Evolutionary conservation across 805 yeast genomes (phyloP), one percentile per base, ranked within the genome.

Genomic region (Yarrowia keelungensis): DNA sequence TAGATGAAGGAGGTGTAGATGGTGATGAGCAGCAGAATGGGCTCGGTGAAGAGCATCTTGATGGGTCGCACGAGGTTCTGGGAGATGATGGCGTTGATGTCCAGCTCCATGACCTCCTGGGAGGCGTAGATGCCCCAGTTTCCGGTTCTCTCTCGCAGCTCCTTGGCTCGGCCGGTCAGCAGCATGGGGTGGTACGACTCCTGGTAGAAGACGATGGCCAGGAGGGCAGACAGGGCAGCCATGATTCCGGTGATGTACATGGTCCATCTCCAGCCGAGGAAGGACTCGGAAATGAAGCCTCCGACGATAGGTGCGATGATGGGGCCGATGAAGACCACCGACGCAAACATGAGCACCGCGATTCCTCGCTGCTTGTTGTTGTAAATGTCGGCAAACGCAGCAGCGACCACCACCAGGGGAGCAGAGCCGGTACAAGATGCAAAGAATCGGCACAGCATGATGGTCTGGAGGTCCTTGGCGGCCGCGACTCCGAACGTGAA

Each of bases 221-320:
- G 69, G 1, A 82, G 73, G 0, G 80, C 71, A 10, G 84, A 79
- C 3, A 83, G 77, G 4, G 81, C 78, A 36, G 84, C 83, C 76
- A 88, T 76, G 69, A 89, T 86, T 71, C 90, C 93, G 2, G 87
- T 82, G 67, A 90, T 79, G 76, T 90, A 91, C 71, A 81, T 83
- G n/a, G 90, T 84, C 96, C 96, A 91, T 75, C 97, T 83, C 95
- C 96, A 91, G 16, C 92, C 91, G 51, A 92, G 80, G 68, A 83
- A 80, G 69, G 86, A 83, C 59, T 79, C 76, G n/a, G 82, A 83
- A 53, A 89, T 86, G 76, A 88, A 90, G 0, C 88, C 88, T 70
- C 93, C 91, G 59, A 86, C 85, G 69, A 92, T 86, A 16, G 97
- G 97, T 0, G 94, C 94, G 45, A 89, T 69, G 81, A 91, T 83